phyloP scores from a whole-genome alignment of 495 filamentous ascomycete species.

The Podospora fimiseda region DNA sequence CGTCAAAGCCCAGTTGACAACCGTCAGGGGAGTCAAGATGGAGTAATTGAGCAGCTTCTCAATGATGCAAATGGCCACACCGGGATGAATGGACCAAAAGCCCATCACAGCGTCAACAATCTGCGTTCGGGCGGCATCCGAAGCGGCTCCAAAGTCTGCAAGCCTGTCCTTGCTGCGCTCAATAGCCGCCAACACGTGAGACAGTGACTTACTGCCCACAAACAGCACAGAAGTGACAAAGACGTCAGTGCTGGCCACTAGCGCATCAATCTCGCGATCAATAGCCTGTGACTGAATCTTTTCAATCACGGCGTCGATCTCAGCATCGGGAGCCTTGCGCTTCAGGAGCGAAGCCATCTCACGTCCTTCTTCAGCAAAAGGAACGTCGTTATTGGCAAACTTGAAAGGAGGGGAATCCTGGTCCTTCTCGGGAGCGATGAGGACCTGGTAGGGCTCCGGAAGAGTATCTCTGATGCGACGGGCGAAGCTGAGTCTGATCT shows the following conservation, averaged over 20 bases:
- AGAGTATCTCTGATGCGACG: constrained; percentile 92
- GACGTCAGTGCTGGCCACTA: constrained; percentile 80
- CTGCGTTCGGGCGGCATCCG: constrained; percentile 68
- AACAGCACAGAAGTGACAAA: constrained; percentile 89
- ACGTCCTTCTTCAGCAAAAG: constrained; percentile 72
- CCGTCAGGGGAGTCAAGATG: constrained; percentile 73
- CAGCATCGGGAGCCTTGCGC: constrained; percentile 75
- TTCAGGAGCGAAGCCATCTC: constrained; percentile 72
- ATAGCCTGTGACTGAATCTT: constrained; percentile 70
- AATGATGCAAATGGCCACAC: constrained; percentile 85
- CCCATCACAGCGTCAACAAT: constrained; percentile 85
- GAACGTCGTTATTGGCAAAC: constrained; percentile 70
- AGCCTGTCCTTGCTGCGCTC: constrained; percentile 93
- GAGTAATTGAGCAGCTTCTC: constrained; percentile 98
- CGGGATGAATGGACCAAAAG: constrained; percentile 91
- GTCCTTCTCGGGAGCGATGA: constrained; percentile 83
- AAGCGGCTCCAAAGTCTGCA: constrained; percentile 65
- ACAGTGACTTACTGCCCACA: constrained; percentile 89
- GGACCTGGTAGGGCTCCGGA: constrained; percentile 70
- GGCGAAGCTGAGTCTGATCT: constrained; percentile 93
- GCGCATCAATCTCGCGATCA: constrained; percentile 62
- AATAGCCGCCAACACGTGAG: constrained; percentile 91
- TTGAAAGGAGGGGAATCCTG: constrained; percentile 94
- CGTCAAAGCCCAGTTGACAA: constrained; percentile 81
- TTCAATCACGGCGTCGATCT: constrained; percentile 70